These are phyloP conservation scores for Blastomyces silverae DNA, from an alignment of 2,329 filamentous ascomycete genomes.

Conservation along the genomic window DNA sequence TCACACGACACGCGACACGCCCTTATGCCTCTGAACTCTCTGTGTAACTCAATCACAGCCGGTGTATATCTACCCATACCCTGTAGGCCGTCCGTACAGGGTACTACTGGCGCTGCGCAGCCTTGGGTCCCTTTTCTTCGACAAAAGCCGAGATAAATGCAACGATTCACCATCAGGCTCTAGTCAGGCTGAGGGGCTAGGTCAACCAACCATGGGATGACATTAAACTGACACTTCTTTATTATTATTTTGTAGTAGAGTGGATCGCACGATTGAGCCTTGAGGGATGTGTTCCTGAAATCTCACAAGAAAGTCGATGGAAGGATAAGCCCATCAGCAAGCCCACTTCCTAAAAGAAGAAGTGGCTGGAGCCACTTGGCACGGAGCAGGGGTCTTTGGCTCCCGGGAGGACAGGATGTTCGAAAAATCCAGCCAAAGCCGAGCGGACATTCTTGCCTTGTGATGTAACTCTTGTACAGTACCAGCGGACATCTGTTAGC, in stretches of 20 bases:
- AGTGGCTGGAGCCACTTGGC: conserved; percentile 11
- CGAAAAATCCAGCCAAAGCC: neutral
- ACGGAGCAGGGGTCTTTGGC: conserved; percentile 6
- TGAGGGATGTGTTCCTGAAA: neutral
- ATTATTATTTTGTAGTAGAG: neutral
- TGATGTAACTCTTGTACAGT: neutral
- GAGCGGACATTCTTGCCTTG: neutral
- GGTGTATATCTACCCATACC: neutral
- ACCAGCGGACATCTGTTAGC: neutral
- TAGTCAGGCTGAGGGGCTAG: neutral
- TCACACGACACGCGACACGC: neutral
- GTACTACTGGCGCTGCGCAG: conserved; percentile 4
- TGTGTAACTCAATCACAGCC: conserved; percentile 2
- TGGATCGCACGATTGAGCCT: neutral
- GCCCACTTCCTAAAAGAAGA: neutral
- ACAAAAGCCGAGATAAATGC: conserved; percentile 7
- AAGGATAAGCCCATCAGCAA: conserved; percentile 1
- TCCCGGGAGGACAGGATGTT: neutral
- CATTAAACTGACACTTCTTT: neutral
- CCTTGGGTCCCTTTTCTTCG: neutral
- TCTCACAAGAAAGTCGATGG: neutral
- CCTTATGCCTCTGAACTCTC: conserved; percentile 4
- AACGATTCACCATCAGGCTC: neutral
- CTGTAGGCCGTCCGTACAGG: neutral
- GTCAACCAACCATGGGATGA: neutral